Evolutionary conservation across 2,329 filamentous ascomycete species (phyloP).

Genomic region (Alternaria arbusti): DNA sequence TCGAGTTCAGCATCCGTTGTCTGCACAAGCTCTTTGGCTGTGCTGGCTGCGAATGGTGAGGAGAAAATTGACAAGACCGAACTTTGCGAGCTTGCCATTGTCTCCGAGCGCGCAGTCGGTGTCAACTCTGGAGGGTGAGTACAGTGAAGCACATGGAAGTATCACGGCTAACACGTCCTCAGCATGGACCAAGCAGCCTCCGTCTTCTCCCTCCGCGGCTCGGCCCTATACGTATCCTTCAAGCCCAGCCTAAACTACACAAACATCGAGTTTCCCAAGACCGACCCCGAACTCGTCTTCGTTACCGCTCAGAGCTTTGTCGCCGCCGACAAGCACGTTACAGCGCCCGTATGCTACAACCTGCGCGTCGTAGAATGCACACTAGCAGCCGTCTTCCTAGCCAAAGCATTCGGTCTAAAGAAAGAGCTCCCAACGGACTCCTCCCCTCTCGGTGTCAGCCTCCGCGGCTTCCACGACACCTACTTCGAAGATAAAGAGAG

Average conservation of each 20-base stretch:
- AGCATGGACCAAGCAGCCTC: constrained; percentile 98
- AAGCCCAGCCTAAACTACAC: constrained; percentile 76
- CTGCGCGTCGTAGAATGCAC: constrained; percentile 95
- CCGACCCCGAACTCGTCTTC: constrained; percentile 84
- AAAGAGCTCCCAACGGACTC: constrained; percentile 73
- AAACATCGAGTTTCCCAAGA: constrained; percentile 81
- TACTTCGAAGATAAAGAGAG: constrained; percentile 68
- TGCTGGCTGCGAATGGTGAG: constrained; percentile 84
- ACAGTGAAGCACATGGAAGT: no score
- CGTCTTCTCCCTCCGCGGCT: constrained; percentile 86
- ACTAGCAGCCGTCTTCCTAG: constrained; percentile 75
- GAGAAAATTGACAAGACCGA: constrained; percentile 84
- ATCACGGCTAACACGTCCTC: constrained; percentile 27
- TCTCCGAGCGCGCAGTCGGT: constrained; percentile 90
- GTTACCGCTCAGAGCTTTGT: constrained; percentile 95
- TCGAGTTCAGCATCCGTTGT: constrained; percentile 95
- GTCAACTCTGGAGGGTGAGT: constrained; percentile 92
- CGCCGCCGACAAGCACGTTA: constrained; percentile 91
- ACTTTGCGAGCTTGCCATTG: constrained; percentile 89
- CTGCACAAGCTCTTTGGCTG: constrained; percentile 85
- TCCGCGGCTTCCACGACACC: constrained; percentile 85
- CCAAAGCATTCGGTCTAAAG: constrained; percentile 65
- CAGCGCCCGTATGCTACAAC: constrained; percentile 94
- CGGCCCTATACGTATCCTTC: constrained; percentile 90
- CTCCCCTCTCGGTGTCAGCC: constrained; percentile 79